phyloP scores from a whole-genome alignment of 140 eudicot species.

The Anethum foeniculum region DNA sequence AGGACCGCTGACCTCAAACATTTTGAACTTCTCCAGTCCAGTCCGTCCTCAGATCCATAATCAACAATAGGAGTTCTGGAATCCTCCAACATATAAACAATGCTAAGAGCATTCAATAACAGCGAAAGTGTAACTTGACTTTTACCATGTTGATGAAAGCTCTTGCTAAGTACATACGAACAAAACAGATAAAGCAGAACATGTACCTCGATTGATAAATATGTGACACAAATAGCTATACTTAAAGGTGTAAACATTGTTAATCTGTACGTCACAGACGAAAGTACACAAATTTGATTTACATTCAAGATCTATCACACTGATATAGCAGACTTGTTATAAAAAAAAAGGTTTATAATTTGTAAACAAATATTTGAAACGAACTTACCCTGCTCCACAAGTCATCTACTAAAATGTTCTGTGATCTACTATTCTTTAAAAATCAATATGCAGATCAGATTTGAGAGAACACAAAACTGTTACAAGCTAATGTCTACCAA shows the following conservation, averaged over 20 bases:
- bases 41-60: constrained; percentile 64
- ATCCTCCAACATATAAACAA: constrained; percentile 33
- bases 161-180: neutral
- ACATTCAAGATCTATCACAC: neutral
- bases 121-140: neutral
- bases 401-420: neutral
- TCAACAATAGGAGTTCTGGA: constrained; percentile 49
- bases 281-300: neutral
- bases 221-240: neutral
- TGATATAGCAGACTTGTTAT: neutral
- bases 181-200: neutral
- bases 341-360: neutral
- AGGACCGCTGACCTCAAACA: constrained; percentile 61
- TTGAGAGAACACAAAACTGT: neutral
- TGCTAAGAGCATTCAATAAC: neutral
- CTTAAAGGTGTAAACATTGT: neutral
- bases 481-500: neutral
- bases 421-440: neutral
- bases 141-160: neutral
- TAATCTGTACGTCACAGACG: neutral
- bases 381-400: neutral
- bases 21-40: constrained; percentile 48
- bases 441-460: neutral
- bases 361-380: neutral
- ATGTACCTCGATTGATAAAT: neutral